Evolutionary conservation across 2,329 filamentous ascomycete species (phyloP), one percentile per base, ranked within the genome.

Genomic region (Trichoderma koningiopsis): DNA sequence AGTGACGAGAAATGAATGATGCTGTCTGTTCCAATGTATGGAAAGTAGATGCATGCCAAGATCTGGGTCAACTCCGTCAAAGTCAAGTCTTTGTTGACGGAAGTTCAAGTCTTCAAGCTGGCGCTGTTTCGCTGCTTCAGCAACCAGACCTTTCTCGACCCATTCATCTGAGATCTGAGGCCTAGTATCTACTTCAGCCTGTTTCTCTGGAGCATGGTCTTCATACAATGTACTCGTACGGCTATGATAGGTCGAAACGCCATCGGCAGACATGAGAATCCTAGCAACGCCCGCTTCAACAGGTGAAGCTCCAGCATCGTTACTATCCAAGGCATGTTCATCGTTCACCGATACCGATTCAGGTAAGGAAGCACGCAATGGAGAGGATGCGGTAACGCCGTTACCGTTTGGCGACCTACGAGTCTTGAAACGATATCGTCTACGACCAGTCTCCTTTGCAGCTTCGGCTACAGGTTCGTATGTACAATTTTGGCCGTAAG

Each of bases 1-100:
- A 1, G 79, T 79, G 11, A 81, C 69, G 2, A 81, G 73, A 55
- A 77, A 81, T 0, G 77, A 77, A 60, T 79, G 76, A 68, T 81
- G 79, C 70, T 81, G 80, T 7, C 80, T 74, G 68, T 74, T 79
- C 80, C 80, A 81, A 72, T 81, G 80, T 8, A 81, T 70, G 58
- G 80, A 75, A 19, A 82, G 72, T 11, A 81, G 73, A 70, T 81
- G 79, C 43, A 77, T 71, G 7, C 77, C 80, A 4, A 81, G 65
- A 6, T 80, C 75, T 19, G 73, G 71, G 1, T 72, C 71, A 2
- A 76, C 71, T 3, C 74, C 76, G 47, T 74, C 72, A 19, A 76
- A 47, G 37, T 40, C 37, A 40, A 40, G 37, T 40, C 37, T 40
- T 19, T 40, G 37, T 40, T 40, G 37, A 16, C 37, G 37, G 37